Evolutionary conservation across 1,139 yeast genomes (phyloP), one percentile per base, ranked within the genome.

Genomic region (Saccharomyces pastorianus): DNA sequence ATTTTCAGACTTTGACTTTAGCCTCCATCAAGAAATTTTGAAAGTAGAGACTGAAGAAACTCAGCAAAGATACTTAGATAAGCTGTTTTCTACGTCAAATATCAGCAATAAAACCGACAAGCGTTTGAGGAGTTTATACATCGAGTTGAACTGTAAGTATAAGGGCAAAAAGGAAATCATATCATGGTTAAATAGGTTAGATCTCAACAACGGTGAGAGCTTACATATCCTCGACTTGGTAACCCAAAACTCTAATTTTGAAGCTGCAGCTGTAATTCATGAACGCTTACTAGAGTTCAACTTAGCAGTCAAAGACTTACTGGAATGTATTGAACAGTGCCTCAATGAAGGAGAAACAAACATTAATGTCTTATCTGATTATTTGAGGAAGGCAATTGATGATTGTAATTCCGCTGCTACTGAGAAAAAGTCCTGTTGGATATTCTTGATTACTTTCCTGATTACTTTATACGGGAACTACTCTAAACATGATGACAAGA

Each of bases 341-440:
- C 57, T 62, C 28, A 32, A 46, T 32, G 29, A 46, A 13, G 46
- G 50, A 8, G 51, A 53, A 14, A 32, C 42, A 6, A 41, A 53
- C 1, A 46, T 50, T 14, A 50, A 48, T 1, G 42, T 47, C 1
- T 50, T 58, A 44, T 53, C 48, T 26, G 49, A 48, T 1, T 59
- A 53, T 52, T 41, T 60, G 34, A 55, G 50, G 9, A 44, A 52
- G 20, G 64, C 63, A 9, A 48, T 62, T 6, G 53, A 52, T 25
- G 56, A 64, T 2, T 57, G 57, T 17, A 46, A 51, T 17, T 27
- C 56, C 5, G 20, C 32, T 4, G 51, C 50, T 8, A 52, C 47
- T 6, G 53, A 56, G 11, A 56, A 51, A 29, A 58, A 53, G 9
- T n/a, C 42, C 6, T 59, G 62, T 42, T 67, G 70, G 69, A 53